phyloP scores from a whole-genome alignment of 1,284 basidiomycete genomes.

The Afroboletus lepidellus region DNA sequence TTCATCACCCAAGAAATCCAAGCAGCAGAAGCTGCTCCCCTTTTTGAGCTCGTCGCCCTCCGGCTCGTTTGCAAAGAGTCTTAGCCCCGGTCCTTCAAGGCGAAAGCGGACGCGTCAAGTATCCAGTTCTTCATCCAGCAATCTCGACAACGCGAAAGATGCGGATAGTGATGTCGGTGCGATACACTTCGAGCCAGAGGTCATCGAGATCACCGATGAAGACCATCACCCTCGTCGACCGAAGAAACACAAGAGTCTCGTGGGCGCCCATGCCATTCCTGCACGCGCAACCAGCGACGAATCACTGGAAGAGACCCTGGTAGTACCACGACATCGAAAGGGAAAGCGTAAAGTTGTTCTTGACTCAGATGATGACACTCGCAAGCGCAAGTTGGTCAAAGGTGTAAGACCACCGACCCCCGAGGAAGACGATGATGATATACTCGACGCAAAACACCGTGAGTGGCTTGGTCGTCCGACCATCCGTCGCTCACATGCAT shows the following conservation, averaged over 20 bases:
- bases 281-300: constrained; percentile 27
- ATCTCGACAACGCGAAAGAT: constrained; percentile 20
- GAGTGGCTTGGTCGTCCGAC: constrained; percentile 15
- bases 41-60: constrained; percentile 30
- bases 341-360: constrained; percentile 19
- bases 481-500: background rate
- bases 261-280: constrained; percentile 20
- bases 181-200: constrained; percentile 47
- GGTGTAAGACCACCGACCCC: constrained; percentile 46
- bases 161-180: constrained; percentile 46
- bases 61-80: constrained; percentile 7
- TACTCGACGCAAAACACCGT: constrained; percentile 59
- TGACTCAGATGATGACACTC: constrained; percentile 33
- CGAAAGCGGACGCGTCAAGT: constrained; percentile 13
- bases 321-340: constrained; percentile 18
- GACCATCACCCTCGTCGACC: constrained; percentile 36
- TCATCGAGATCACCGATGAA: constrained; percentile 35
- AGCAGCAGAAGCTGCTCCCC: constrained; percentile 34
- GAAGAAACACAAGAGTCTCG: constrained; percentile 28
- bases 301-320: constrained; percentile 19
- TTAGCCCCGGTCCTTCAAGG: constrained; percentile 13
- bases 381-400: constrained; percentile 47
- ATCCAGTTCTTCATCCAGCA: constrained; percentile 12
- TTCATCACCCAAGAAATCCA: constrained; percentile 18
- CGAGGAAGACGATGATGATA: constrained; percentile 48